These are phyloP conservation scores for Cryptococcus neoformans DNA, from an alignment of 1,284 basidiomycete species.

Conservation along the genomic window DNA sequence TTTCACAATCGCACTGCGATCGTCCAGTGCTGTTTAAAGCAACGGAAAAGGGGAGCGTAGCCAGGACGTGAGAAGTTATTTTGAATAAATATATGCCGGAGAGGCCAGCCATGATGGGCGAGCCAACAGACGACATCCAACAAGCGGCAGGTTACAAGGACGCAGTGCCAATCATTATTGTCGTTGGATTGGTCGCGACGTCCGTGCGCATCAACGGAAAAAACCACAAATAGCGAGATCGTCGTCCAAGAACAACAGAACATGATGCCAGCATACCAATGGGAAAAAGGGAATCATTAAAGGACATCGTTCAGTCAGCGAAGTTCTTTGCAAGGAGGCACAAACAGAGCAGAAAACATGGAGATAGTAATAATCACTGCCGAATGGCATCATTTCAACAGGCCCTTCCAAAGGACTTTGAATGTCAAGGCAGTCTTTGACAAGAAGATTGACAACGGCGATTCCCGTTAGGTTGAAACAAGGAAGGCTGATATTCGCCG, in stretches of 20 bases:
- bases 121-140: neutral
- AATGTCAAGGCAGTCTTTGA: neutral
- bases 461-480: neutral
- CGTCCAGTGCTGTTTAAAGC: conserved; percentile 1
- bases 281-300: neutral
- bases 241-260: neutral
- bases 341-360: neutral
- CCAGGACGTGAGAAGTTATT: neutral
- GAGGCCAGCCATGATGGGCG: neutral
- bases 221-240: neutral
- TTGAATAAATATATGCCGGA: neutral
- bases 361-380: neutral
- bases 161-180: neutral
- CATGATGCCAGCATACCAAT: neutral
- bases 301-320: neutral
- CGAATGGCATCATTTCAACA: neutral
- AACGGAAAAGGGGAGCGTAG: neutral
- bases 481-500: neutral
- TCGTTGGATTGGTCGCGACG: neutral
- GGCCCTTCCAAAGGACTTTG: neutral
- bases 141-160: neutral
- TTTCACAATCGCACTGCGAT: conserved; percentile 7
- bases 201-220: neutral
- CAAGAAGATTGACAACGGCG: neutral
- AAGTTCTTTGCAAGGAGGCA: neutral